Base-by-base conservation (phyloP, 2,329 filamentous ascomycete species). In the Pyrenochaeta sp. region DNA sequence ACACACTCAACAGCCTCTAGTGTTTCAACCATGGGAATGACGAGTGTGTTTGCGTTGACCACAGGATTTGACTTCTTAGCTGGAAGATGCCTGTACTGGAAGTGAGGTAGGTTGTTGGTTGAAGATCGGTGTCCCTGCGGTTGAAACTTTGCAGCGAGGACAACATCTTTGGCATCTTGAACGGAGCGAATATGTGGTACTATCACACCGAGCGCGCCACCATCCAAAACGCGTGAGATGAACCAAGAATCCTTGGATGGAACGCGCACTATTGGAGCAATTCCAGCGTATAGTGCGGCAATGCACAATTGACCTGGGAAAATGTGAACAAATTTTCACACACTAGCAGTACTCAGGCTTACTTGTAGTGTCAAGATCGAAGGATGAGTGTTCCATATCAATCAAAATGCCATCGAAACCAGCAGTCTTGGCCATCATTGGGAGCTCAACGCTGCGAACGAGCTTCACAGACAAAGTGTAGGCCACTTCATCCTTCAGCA, bases 1-100 rank as follows among this genome's bases (percentile, higher is more conserved):
- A 68, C 71, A 7, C 68, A 51, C 13, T 72, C 71, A 1, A 76
- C 61, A 1, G 69, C 71, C 13, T 58, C 65, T 2, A 67, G 58
- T 0, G 73, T 75, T 50, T 76, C 73, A 24, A 76, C 71, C 72
- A 76, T 76, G 4, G 69, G 70, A n/a, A 75, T 72, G 4, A 75
- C 53, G 41, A 74, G 65, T 2, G 72, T 72, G 15, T 69, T 63
- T 1, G 48, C 34, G 35, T 74, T 74, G 18, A 68, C 39, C 3
- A 71, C 48, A 6, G 65, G 62, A 48, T 72, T 74, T 38, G 66
- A 63, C 18, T 66, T 48, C 34, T 60, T 48, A 0, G 69, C 72
- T 0, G 72, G 55, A 8, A 72, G 54, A 10, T 60, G 48, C 18
- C 62, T 55, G 48, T 69, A 74, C 21, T 72, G 65, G 37, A 73